phyloP scores from a whole-genome alignment of 202 grass and related monocot genomes.

The Eragrostis tef region DNA sequence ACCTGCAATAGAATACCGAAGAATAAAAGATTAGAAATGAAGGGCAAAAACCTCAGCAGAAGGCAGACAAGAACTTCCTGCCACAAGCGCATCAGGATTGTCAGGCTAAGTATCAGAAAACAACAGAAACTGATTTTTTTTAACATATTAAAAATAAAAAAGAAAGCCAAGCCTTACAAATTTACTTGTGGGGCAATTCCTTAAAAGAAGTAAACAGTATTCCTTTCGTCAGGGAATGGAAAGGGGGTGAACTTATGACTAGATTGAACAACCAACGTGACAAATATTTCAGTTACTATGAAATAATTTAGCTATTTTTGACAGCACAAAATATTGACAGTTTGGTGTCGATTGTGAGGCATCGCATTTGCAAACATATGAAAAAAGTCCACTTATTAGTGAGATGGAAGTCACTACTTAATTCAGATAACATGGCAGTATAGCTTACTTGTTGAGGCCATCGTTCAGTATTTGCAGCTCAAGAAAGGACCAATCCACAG shows the following conservation, averaged over 20 bases:
- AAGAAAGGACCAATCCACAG: conserved; percentile 71
- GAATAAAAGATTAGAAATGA: conserved; percentile 35
- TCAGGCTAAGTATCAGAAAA: conserved; percentile 17
- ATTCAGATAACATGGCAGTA: conserved; percentile 34
- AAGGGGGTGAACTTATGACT: neutral
- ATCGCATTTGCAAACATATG: conserved; percentile 4
- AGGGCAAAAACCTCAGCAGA: conserved; percentile 18
- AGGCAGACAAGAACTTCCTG: neutral
- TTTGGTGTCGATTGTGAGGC: conserved; percentile 5
- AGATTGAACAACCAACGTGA: conserved; percentile 16
- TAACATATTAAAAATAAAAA: conserved; percentile 22
- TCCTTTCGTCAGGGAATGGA: conserved; percentile 1
- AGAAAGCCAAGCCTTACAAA: conserved; percentile 14
- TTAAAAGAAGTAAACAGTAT: neutral
- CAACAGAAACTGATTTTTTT: neutral
- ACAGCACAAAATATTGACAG: conserved; percentile 1
- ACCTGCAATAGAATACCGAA: conserved; percentile 58
- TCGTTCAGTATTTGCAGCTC: conserved; percentile 79
- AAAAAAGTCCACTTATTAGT: neutral
- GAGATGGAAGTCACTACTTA: neutral
- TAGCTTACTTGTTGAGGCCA: conserved; percentile 71
- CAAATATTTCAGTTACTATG: conserved; percentile 29
- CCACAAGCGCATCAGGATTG: conserved; percentile 6
- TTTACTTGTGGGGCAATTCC: neutral
- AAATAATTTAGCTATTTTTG: neutral